Evolutionary conservation across 345 rosid genomes (phyloP).

Genomic region (Linum trigynum): DNA sequence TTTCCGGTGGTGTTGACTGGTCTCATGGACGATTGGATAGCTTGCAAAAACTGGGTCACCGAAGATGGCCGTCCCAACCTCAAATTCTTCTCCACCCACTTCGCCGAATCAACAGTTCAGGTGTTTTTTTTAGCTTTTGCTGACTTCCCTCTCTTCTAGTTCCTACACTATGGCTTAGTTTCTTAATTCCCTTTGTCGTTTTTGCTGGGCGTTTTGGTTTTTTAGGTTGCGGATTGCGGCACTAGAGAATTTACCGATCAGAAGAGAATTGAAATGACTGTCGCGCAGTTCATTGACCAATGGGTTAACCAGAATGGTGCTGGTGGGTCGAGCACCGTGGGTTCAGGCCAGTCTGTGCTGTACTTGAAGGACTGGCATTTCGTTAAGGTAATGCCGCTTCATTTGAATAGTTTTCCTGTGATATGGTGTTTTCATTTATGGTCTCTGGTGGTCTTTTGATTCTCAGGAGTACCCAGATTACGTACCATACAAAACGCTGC

Average conservation of each 20-base stretch:
- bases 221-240: slow-evolving; percentile 79
- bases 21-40: slow-evolving; percentile 75
- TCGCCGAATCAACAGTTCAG: slow-evolving; percentile 74
- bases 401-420: too few relatives aligned
- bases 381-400: slow-evolving; percentile 41
- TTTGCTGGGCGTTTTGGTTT: slow-evolving; percentile 1
- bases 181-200: background rate
- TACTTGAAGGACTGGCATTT: slow-evolving; percentile 98
- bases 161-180: background rate
- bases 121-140: slow-evolving; percentile 19
- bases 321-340: slow-evolving; percentile 8
- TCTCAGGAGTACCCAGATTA: slow-evolving; percentile 84
- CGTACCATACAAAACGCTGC: slow-evolving; percentile 59
- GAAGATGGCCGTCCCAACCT: slow-evolving; percentile 49
- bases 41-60: slow-evolving; percentile 70
- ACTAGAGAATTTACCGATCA: slow-evolving; percentile 74
- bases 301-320: slow-evolving; percentile 30
- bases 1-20: slow-evolving; percentile 64
- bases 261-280: slow-evolving; percentile 75
- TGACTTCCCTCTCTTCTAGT: background rate
- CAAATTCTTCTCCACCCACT: slow-evolving; percentile 50
- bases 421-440: background rate
- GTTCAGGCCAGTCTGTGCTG: slow-evolving; percentile 31
- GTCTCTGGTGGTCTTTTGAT: slow-evolving; percentile 10
- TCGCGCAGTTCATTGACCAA: slow-evolving; percentile 45